These are phyloP conservation scores for Elsinoe arachidis DNA, from an alignment of 2,329 filamentous ascomycete genomes.

Conservation along the genomic window DNA sequence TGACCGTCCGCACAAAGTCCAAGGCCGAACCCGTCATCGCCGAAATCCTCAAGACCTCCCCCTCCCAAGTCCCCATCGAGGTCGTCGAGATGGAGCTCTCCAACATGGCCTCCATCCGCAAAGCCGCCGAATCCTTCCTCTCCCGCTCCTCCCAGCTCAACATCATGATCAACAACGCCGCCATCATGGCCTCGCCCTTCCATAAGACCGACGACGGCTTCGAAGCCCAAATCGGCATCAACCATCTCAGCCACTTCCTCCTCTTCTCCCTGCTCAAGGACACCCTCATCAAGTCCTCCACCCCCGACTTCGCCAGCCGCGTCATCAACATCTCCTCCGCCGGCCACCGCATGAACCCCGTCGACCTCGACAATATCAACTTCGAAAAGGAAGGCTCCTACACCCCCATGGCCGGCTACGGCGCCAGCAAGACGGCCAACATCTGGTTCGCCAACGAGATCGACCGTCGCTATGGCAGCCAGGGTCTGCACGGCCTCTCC, in stretches of 20 bases:
- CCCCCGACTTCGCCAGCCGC: constrained; percentile 35
- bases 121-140: constrained; percentile 27
- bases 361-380: constrained; percentile 29
- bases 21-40: constrained; percentile 31
- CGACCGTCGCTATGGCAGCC: constrained; percentile 40
- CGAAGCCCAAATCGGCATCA: constrained; percentile 45
- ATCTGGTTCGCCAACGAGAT: constrained; percentile 45
- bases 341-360: constrained; percentile 28
- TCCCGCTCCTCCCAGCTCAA: constrained; percentile 28
- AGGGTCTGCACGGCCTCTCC: constrained; percentile 37
- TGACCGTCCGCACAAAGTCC: constrained; percentile 35
- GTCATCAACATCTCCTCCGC: constrained; percentile 40
- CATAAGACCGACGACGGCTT: constrained; percentile 37
- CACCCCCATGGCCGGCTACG: constrained; percentile 32
- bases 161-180: constrained; percentile 39
- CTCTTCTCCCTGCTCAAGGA: constrained; percentile 44
- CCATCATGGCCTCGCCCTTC: constrained; percentile 34
- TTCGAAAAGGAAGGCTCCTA: constrained; percentile 19
- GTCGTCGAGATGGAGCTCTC: constrained; percentile 26
- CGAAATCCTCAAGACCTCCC: constrained; percentile 19
- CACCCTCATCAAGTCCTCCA: constrained; percentile 33
- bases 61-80: constrained; percentile 16
- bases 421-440: constrained; percentile 44
- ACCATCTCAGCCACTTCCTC: constrained; percentile 48
- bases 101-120: constrained; percentile 27